A percentile compares a stretch with the other conserved stretches of the same genome.
Evolutionary conservation across 495 filamentous ascomycete species (phyloP).

Genomic region (Annulohypoxylon stygium): DNA sequence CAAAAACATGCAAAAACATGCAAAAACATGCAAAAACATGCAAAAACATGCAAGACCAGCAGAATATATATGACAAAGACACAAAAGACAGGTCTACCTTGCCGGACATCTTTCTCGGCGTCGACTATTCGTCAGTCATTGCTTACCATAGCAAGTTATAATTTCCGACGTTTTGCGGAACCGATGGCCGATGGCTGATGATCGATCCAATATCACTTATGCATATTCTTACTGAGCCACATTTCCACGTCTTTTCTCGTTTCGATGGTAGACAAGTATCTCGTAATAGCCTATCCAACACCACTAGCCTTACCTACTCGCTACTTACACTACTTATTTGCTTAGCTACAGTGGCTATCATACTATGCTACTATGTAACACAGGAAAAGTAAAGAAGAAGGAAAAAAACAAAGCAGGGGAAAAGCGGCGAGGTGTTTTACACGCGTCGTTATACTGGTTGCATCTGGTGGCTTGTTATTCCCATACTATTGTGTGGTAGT

Average conservation of each 20-base stretch:
- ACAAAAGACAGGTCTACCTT: background rate
- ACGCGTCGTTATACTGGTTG: constrained; percentile 15
- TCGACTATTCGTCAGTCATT: background rate
- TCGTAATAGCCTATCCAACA: constrained; percentile 22
- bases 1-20: background rate
- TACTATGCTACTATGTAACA: constrained; percentile 4
- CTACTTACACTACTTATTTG: background rate
- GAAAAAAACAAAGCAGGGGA: background rate
- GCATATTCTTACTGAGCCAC: constrained; percentile 30
- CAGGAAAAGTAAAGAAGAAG: background rate
- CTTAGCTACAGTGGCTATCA: background rate
- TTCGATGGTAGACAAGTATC: background rate
- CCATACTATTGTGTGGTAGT: background rate
- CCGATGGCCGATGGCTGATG: constrained; percentile 8
- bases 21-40: background rate
- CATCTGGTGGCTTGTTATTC: background rate
- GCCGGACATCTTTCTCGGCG: background rate
- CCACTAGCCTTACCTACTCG: background rate
- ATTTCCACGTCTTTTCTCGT: constrained; percentile 10
- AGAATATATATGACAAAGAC: background rate
- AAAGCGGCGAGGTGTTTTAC: constrained; percentile 4
- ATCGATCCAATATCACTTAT: constrained; percentile 12
- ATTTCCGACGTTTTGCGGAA: constrained; percentile 9
- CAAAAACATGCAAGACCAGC: background rate
- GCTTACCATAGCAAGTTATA: constrained; percentile 7